Base-by-base conservation (phyloP, 2,329 filamentous ascomycete species). In the Verticillium nonalfalfae region DNA sequence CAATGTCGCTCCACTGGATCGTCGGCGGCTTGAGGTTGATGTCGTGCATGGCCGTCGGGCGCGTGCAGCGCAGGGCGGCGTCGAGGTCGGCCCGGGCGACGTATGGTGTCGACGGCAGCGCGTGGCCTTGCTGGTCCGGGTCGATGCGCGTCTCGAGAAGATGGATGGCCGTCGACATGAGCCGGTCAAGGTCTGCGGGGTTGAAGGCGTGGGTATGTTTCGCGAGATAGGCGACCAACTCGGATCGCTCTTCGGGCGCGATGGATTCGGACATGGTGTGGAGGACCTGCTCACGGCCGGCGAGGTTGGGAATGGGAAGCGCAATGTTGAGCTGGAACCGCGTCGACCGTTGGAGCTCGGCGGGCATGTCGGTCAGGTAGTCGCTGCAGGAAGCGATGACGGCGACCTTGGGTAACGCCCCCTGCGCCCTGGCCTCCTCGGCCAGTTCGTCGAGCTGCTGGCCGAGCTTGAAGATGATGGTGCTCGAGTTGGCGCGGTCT, bases 11-110 rank as follows among this genome's bases (percentile, higher is more conserved):
- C 93, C 93, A 98, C 73, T 83, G 84, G 34, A 96, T 88, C 14
- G 90, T 93, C 0, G 93, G 93, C 9, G 91, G 93, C 70, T 96
- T 91, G 56, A 97, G 81, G 71, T 95, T 91, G 60, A 97, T 87
- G 70, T 96, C 93, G 66, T 91, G 88, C 85, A 98, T 94, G 3
- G 92, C 91, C 1, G 90, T 93, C 1, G 94, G 92, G 11, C 85
- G 83, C n/a, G 93, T 86, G 60, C 84, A 77, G 40, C 84, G 80
- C 39, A 94, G 80, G 1, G 92, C 91, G 45, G 79, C 73, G 38
- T 86, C 80, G 59, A 92, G 81, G 68, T 93, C 87, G 10, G 81
- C 66, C 58, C 69, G 68, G 0, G 67, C 67, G 7, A 78, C 64
- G 60, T 73, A 76, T 61, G 63, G 14, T 67, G 60, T 18, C 38